Base-by-base conservation (phyloP, 2,329 filamentous ascomycete genomes). In the Diaporthe aspalathi region DNA sequence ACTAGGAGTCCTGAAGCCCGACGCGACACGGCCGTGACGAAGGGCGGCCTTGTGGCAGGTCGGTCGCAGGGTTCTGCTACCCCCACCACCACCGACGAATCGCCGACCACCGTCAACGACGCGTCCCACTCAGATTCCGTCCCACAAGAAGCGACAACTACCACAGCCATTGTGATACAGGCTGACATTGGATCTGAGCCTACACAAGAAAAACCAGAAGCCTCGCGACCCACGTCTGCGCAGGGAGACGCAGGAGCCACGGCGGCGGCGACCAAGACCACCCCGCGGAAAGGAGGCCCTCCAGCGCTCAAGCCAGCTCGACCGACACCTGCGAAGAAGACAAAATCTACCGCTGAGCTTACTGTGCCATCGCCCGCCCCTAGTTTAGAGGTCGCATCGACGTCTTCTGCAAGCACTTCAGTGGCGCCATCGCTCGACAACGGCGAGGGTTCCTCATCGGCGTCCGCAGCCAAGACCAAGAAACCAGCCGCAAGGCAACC, bases 401-500 rank as follows among this genome's bases (percentile, higher is more conserved):
- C 50, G n/a, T 29, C 68, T 5, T 50, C 65, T 47, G 45, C 29
- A n/a, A 53, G 47, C 35, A 54, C 16, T n/a, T 47, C 35, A n/a
- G 29, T 54, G 29, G 60, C 52, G 54, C 62, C 60, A 40, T 67
- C 67, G 6, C 20, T 62, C 16, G 70, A 72, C 22, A 67, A 60
- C 27, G 69, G 57, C 2, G 71, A 73, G 45, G 68, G 52, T 11
- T 56, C 68, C 43, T 65, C 69, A 35, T 24, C 63, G 22, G 35
- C 38, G 27, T 16, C 54, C 11, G 16, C 50, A 16, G 40, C 66
- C 9, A 73, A 66, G 43, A 4, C 69, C 4, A 66, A 35, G 29
- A 71, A 71, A 45, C 56, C 69, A 32, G 53, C 56, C 22, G 67
- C 75, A 22, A 67, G 71, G 45, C 70, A 70, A 9, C 62, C 73